Evolutionary conservation across 176 grass and related monocot species (phyloP), one percentile per base, ranked within the genome.

Genomic region (Urochloa ruziziensis): DNA sequence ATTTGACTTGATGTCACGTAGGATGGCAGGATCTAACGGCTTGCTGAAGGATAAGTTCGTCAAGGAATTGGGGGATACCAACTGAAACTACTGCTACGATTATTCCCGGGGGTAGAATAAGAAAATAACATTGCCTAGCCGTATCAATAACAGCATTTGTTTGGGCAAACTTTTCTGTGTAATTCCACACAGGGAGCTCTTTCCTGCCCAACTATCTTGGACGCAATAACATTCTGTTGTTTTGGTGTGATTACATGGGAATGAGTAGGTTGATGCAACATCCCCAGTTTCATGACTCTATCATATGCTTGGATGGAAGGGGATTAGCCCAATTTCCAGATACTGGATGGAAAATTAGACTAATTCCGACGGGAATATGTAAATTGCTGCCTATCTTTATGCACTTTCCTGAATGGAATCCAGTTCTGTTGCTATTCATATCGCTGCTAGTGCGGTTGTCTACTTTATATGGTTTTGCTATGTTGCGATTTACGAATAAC

Each of bases 21-120:
- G 93, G 74, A 87, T 93, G 64, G 93, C 93, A 1, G 96, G 87
- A 78, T 98, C 96, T 80, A 98, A 98, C 21, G 17, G 85, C 33
- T 82, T 87, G 79, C 70, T 98, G 21, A 98, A 96, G 73, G 93
- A 98, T 74, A 53, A 85, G 35, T 90, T 98, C 67, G 47, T 98
- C 76, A 86, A 84, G 79, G 89, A 56, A 66, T 25, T 90, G 73
- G 73, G 57, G 29, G 47, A 86, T 25, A 47, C 65, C 62, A 86
- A 51, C 44, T 90, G 79, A 90, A 82, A 35, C 53, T 32, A 4
- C 18, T 32, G 42, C 2, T 76, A 27, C 1, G 18, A 67, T 19
- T 60, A 43, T 42, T 70, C 7, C 17, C 56, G 67, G 67, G 62
- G 56, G 44, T 70, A 82, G 83, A 72, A 52, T 61, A 69, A 70